Base-by-base conservation (phyloP, 192 early-diverging fungal species). In the Umbelopsis sp. region DNA sequence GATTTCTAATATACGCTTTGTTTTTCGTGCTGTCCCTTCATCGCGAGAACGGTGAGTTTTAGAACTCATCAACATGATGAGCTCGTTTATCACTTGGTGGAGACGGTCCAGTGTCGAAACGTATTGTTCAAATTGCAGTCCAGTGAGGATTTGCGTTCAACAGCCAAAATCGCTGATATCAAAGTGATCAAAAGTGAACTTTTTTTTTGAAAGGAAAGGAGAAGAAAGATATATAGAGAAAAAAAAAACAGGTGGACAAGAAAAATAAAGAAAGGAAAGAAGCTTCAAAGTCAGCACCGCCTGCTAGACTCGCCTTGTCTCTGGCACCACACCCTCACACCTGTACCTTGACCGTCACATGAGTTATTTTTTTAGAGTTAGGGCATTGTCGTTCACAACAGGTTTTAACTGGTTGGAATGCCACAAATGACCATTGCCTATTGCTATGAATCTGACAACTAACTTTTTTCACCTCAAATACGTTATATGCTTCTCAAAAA, bases 1-100 rank as follows among this genome's bases (percentile, higher is more conserved):
- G 25, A 82, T 82, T 65, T 73, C 76, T 48, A 82, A 48, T 68
- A 79, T 79, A 4, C 55, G 55, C 0, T 61, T 61, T 61, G 25
- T 33, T 30, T 61, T 27, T 61, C 27, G 55, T 35, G 55, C 27
- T 35, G 55, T 30, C 13, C 27, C 55, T 27, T 61, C 55, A 35
- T 61, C 55, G 30, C 55, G 55, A 61, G 55, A 61, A 35, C 55
- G 55, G 18, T 22, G 55, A n/a, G 55, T 61, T 61, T 30, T 25
- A 35, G 55, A 61, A 30, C 55, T 61, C 55, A 61, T 61, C 55
- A 61, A 61, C 55, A 61, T 61, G 55, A 61, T 61, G 55, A 61
- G 55, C 55, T 61, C 55, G 55, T 61, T 61, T 61, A 35, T 61
- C 55, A 35, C 13, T 61, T 30, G 55, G 30, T 61, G 30, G 55